Evolutionary conservation across 805 yeast genomes (phyloP).

Genomic region (Saccharomycopsis lassenensis): DNA sequence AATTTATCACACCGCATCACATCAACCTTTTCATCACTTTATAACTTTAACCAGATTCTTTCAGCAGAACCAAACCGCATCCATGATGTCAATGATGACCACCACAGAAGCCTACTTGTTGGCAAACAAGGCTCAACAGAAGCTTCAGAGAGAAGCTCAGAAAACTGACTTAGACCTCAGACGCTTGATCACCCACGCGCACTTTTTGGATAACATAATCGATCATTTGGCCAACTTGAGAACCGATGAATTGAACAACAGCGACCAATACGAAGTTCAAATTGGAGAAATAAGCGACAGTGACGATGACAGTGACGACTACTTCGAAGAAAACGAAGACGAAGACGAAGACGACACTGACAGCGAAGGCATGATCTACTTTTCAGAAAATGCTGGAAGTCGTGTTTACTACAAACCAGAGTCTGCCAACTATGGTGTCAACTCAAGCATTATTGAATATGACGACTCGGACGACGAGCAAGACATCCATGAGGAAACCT

Average conservation of each 20-base stretch:
- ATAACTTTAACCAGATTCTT: not conserved
- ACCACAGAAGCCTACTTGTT: slow-evolving; percentile 43
- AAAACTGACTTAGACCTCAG: slow-evolving; percentile 47
- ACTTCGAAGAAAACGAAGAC: slow-evolving; percentile 10
- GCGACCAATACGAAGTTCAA: slow-evolving; percentile 20
- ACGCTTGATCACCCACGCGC: slow-evolving; percentile 57
- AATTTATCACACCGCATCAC: no score
- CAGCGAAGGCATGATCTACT: no score
- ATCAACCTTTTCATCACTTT: no score
- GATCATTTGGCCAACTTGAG: slow-evolving; percentile 26
- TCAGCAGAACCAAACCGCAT: no score
- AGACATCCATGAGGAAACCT: no score
- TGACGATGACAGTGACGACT: slow-evolving; percentile 1
- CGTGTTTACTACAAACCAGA: not conserved
- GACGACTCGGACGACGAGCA: slow-evolving; percentile 2
- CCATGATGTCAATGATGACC: slow-evolving; percentile 8
- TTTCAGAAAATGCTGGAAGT: no score
- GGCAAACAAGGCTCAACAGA: slow-evolving; percentile 54
- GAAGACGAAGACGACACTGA: slow-evolving; percentile 8
- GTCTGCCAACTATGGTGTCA: slow-evolving; percentile 1
- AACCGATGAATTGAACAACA: slow-evolving; percentile 15
- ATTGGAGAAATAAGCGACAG: not conserved
- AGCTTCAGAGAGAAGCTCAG: slow-evolving; percentile 52
- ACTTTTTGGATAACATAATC: slow-evolving; percentile 55
- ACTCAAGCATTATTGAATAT: not conserved